Conservation (phyloP, 495 filamentous ascomycete species). For the Apodospora peruviana region DNA sequence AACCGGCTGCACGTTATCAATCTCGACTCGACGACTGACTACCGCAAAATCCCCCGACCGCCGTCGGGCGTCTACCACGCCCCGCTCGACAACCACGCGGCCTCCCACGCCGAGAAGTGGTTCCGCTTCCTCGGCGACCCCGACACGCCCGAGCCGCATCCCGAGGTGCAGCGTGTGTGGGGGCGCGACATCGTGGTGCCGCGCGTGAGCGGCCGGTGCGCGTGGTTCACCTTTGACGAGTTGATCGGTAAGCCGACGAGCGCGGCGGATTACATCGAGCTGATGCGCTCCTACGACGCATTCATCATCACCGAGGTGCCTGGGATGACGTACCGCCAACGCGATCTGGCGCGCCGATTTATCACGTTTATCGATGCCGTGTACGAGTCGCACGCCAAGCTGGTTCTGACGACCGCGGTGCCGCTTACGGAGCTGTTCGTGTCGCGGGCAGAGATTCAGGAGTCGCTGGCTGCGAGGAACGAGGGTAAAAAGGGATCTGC, state of each 20-base stretch:
- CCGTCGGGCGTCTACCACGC: conserved; percentile 87
- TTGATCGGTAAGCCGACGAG: conserved; percentile 81
- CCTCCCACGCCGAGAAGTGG: conserved; percentile 84
- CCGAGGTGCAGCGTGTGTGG: conserved; percentile 82
- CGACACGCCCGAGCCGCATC: conserved; percentile 67
- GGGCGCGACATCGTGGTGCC: conserved; percentile 85
- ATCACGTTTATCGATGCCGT: conserved; percentile 97
- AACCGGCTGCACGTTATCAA: conserved; percentile 80
- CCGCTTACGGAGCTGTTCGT: conserved; percentile 84
- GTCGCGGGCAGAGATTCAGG: conserved; percentile 66
- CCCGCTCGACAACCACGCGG: conserved; percentile 70
- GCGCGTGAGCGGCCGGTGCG: conserved; percentile 77
- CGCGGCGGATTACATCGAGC: conserved; percentile 91
- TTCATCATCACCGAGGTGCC: conserved; percentile 91
- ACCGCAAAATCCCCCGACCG: conserved; percentile 91
- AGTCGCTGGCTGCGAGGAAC: conserved; percentile 35
- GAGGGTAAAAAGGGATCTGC: conserved; percentile 35
- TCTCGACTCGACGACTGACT: conserved; percentile 91
- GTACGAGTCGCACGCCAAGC: conserved; percentile 82
- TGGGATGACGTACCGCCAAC: conserved; percentile 76
- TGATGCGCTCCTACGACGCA: conserved; percentile 83
- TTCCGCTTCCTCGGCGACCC: conserved; percentile 88
- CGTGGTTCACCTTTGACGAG: conserved; percentile 85
- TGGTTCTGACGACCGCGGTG: conserved; percentile 84
- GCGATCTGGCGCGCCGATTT: conserved; percentile 88